Evolutionary conservation across 2,329 filamentous ascomycete species (phyloP), one percentile per base, ranked within the genome.

Genomic region (Helminthosporium solani): DNA sequence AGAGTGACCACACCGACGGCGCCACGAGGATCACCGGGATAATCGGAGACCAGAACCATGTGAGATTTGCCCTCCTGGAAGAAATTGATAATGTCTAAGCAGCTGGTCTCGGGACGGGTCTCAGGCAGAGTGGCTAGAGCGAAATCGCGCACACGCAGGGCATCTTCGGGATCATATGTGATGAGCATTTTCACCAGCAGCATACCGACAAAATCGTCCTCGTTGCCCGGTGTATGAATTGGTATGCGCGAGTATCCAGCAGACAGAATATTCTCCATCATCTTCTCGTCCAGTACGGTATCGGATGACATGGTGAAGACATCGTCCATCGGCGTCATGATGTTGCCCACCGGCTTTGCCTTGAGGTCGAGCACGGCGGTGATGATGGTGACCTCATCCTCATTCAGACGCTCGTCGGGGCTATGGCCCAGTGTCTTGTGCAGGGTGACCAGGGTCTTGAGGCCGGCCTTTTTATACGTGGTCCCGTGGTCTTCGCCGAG

Each of bases 21-120:
- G 36, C 94, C 94, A 61, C 88, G 85, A 61, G 95, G 86, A 56
- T 95, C 89, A n/a, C 92, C 91, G 1, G 94, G 94, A 54, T 75
- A 81, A 62, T 96, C 88, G 0, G 92, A 42, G 7, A 97, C 94
- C 21, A 99, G 77, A 0, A 97, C 92, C 91, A 99, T 96, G 70
- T 99, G 94, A 1, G 91, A 96, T 70, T 99, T 99, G 61, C 94
- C 94, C 75, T 99, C 94, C 71, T 99, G 94, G 76, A 99, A 99
- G 72, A 96, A 99, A 74, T 99, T 99, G 73, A 99, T 90, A 62
- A 99, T 97, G 69, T 99, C 94, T 45, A 99, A 74, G 68, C 94
- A 99, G 74, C 91, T 96, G 0, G 94, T 99, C 66, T 96, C 90
- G 0, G 94, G 90, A 8, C 89, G 83, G 0, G 94, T 99, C 70